phyloP scores from a whole-genome alignment of 192 early-diverging fungal species.

The Coemansia sp. region DNA sequence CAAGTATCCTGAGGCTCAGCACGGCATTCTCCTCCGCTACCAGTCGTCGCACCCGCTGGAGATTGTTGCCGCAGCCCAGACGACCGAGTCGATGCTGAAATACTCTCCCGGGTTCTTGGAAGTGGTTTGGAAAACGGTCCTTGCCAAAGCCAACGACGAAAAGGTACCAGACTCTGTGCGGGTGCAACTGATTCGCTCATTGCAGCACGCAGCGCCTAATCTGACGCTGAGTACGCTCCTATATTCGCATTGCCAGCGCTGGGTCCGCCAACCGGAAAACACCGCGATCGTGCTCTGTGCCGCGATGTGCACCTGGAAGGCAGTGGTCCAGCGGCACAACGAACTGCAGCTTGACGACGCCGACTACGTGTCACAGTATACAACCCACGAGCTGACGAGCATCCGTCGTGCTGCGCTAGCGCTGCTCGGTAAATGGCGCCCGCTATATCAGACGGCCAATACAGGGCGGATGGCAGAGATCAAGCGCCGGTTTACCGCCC shows the following conservation, averaged over 20 bases:
- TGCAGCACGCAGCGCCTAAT: constrained; percentile 36
- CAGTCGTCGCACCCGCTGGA: constrained; percentile 50
- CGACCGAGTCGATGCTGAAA: constrained; percentile 43
- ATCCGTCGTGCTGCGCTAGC: constrained; percentile 19
- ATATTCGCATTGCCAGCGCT: constrained; percentile 27
- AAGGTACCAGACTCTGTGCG: constrained; percentile 30
- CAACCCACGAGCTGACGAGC: constrained; percentile 13
- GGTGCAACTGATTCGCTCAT: constrained; percentile 43
- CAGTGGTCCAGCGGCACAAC: constrained; percentile 39
- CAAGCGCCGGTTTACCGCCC: constrained; percentile 12
- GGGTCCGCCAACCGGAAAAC: constrained; percentile 19
- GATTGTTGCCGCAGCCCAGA: constrained; percentile 44
- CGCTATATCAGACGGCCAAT: not conserved
- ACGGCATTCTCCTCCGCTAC: constrained; percentile 47
- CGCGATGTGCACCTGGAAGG: constrained; percentile 28
- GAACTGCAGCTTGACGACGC: constrained; percentile 32
- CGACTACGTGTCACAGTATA: constrained; percentile 11
- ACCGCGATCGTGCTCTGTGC: constrained; percentile 21
- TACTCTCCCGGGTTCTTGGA: constrained; percentile 44
- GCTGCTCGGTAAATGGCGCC: constrained; percentile 28
- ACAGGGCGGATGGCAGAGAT: not conserved
- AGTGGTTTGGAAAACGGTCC: constrained; percentile 50
- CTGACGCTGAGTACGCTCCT: constrained; percentile 43
- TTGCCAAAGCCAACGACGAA: constrained; percentile 24
- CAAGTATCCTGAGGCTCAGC: constrained; percentile 48